Base-by-base conservation (phyloP, 805 yeast species). In the Candida namnaoensis region DNA sequence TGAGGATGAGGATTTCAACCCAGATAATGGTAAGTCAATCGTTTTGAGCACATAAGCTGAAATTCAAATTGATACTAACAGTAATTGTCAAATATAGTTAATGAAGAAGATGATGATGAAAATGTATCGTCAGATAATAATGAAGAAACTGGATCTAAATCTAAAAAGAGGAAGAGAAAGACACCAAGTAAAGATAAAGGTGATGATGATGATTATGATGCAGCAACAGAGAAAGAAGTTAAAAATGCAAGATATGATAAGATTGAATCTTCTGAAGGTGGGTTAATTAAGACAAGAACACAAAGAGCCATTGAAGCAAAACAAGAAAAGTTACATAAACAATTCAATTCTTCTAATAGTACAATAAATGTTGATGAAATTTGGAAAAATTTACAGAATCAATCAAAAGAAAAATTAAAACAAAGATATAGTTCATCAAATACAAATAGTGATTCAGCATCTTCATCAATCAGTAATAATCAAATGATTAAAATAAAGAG, bases 401-500 rank as follows among this genome's bases (percentile, higher is more conserved):
- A 49, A 19, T 54, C 66, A 5, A 42, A 44, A 5, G 44, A 50
- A 40, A 54, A 68, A 24, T 38, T 66, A 19, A 48, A 45, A 26
- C 40, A 42, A 30, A 35, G 45, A 5, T 46, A 49, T 19, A 44
- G 59, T 38, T 48, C 58, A 9, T 43, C 46, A 7, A 38, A 48
- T 3, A 35, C 40, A 23, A 38, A 45, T 8, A 33, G 37, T 19
- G 28, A 42, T 23, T 38, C 41, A 4, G 41, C 26, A 10, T 39
- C 37, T 9, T 11, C 42, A 7, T 55, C 42, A 43, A 44, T 41
- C 24, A 47, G 24, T 10, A 47, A 51, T 5, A 43, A 45, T 28
- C 79, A 80, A 39, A 72, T 72, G 55, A 74, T 91, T 42, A 76
- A 78, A 50, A 88, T 91, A 43, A 80, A 76, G 45, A 71, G 93